phyloP scores from a whole-genome alignment of 1,284 basidiomycete genomes.

The Trichosporon sp. region DNA sequence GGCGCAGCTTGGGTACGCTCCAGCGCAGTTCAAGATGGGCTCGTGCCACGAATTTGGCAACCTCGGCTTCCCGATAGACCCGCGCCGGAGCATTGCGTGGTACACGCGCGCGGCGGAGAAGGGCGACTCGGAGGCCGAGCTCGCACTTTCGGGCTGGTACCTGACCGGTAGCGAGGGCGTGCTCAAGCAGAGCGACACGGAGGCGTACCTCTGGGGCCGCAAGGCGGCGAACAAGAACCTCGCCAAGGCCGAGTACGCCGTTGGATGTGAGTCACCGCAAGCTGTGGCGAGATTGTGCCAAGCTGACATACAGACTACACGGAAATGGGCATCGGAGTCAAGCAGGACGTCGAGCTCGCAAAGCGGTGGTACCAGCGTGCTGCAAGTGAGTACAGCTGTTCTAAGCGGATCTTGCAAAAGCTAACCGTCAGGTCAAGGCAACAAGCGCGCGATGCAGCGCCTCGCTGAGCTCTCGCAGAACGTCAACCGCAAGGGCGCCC shows the following conservation, averaged over 20 bases:
- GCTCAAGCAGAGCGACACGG: constrained; percentile 93
- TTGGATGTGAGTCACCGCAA: constrained; percentile 65
- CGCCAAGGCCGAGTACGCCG: constrained; percentile 92
- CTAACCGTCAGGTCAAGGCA: constrained; percentile 48
- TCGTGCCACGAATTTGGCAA: constrained; percentile 92
- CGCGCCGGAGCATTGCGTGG: constrained; percentile 92
- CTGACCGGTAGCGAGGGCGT: constrained; percentile 92
- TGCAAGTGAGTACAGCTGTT: constrained; percentile 68
- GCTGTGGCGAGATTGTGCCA: not conserved
- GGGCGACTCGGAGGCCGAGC: constrained; percentile 89
- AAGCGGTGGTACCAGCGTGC: constrained; percentile 99
- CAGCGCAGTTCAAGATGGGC: constrained; percentile 92
- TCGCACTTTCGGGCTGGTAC: constrained; percentile 97
- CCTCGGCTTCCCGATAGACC: constrained; percentile 88
- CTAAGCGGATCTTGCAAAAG: not conserved
- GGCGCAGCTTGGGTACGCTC: constrained; percentile 89
- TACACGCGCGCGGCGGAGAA: constrained; percentile 97
- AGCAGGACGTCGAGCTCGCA: constrained; percentile 91
- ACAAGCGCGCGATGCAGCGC: constrained; percentile 70
- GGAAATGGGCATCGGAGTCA: constrained; percentile 96
- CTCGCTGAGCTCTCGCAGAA: constrained; percentile 69
- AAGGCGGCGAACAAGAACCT: constrained; percentile 90
- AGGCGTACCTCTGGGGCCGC: constrained; percentile 95
- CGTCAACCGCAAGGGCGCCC: constrained; percentile 60
- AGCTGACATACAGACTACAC: constrained; percentile 68